Evolutionary conservation across 164 flowering plant genomes (phyloP).

Genomic region (Nymphaea colorata): DNA sequence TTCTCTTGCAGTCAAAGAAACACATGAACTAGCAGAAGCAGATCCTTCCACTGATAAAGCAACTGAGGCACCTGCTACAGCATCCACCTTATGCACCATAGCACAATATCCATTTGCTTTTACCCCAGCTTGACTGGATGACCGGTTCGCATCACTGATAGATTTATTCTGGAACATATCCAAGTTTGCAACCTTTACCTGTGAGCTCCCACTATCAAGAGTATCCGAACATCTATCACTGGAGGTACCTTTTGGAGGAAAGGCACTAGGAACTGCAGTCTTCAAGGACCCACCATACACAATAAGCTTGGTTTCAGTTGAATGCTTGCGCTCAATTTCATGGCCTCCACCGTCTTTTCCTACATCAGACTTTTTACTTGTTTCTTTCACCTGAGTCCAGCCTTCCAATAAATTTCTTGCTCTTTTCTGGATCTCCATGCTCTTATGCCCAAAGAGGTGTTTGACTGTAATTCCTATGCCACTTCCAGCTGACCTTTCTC

Average conservation of each 20-base stretch:
- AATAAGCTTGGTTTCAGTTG: neutral
- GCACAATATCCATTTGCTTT: neutral
- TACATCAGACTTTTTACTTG: slow-evolving; percentile 9
- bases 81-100: neutral
- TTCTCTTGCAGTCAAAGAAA: neutral
- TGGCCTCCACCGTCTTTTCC: slow-evolving; percentile 9
- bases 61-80: neutral
- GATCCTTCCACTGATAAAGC: neutral
- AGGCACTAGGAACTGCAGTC: neutral
- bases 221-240: neutral
- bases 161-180: neutral
- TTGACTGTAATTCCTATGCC: slow-evolving; percentile 47
- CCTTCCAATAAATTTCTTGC: slow-evolving; percentile 40
- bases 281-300: neutral
- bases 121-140: neutral
- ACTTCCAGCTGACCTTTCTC: slow-evolving; percentile 30
- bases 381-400: slow-evolving; percentile 28
- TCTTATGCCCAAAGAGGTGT: slow-evolving; percentile 41
- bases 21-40: neutral
- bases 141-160: neutral
- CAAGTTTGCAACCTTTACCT: neutral
- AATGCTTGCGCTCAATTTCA: slow-evolving; percentile 9
- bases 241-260: neutral
- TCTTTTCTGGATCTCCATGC: slow-evolving; percentile 42
- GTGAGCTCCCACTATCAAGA: neutral